Conservation (phyloP, 2,329 filamentous ascomycete species). For the Monosporascus sp. region DNA sequence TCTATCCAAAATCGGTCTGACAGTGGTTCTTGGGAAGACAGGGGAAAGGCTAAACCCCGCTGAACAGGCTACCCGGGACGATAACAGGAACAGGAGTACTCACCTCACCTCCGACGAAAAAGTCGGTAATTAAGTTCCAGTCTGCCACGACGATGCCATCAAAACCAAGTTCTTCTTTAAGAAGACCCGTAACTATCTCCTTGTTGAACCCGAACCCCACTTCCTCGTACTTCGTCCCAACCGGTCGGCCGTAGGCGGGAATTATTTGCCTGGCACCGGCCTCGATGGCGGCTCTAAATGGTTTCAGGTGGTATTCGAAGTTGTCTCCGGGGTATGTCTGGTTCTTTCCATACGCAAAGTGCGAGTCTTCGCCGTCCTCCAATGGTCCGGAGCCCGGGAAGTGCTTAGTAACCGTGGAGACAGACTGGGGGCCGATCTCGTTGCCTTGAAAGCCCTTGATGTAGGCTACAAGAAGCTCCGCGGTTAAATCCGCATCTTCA, state of each 20-base stretch:
- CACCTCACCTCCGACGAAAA: too few relatives aligned
- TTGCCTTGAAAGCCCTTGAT: slow-evolving; percentile 44
- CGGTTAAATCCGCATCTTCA: slow-evolving; percentile 40
- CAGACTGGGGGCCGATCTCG: slow-evolving; percentile 36
- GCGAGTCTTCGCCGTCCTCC: slow-evolving; percentile 45
- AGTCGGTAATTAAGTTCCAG: slow-evolving; percentile 48
- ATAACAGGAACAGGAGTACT: too few relatives aligned
- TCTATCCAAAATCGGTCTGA: too few relatives aligned
- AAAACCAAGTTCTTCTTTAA: slow-evolving; percentile 43
- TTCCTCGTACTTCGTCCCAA: slow-evolving; percentile 40
- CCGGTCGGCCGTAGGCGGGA: slow-evolving; percentile 45
- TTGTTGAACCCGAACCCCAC: slow-evolving; percentile 49
- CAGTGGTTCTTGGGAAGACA: too few relatives aligned
- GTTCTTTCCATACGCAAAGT: slow-evolving; percentile 48
- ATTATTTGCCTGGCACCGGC: slow-evolving; percentile 47
- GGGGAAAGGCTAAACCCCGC: too few relatives aligned
- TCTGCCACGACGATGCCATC: slow-evolving; percentile 46
- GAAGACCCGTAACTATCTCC: slow-evolving; percentile 42
- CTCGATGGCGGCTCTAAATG: slow-evolving; percentile 45
- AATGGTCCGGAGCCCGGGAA: slow-evolving; percentile 47
- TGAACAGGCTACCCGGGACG: too few relatives aligned
- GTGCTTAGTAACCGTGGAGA: slow-evolving; percentile 47
- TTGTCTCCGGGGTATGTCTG: slow-evolving; percentile 46
- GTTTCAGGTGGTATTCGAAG: slow-evolving; percentile 44
- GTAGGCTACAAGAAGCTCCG: slow-evolving; percentile 35